phyloP scores from a whole-genome alignment of 169 alveolate species.

The Besnoitia besnoiti region DNA sequence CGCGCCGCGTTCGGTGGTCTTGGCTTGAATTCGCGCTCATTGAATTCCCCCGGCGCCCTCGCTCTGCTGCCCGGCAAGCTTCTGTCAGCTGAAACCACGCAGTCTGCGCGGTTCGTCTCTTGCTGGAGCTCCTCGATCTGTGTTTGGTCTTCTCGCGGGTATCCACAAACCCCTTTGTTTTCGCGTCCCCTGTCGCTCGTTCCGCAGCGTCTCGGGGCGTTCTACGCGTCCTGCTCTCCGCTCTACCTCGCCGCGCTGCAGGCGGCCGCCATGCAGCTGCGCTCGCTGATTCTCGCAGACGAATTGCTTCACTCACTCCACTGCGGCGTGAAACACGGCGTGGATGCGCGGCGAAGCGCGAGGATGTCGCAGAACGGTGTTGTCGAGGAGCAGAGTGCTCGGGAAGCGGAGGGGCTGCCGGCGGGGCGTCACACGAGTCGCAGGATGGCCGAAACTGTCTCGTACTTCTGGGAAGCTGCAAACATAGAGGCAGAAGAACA shows the following conservation, averaged over 20 bases:
- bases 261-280: constrained; percentile 58
- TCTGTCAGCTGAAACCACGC: too few species aligned
- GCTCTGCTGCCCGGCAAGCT: too few species aligned
- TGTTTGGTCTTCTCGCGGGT: constrained; percentile 1
- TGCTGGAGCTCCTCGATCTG: too few species aligned
- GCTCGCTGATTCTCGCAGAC: constrained; percentile 50
- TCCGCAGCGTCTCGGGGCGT: constrained; percentile 42
- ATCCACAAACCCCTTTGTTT: background rate
- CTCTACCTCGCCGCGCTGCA: constrained; percentile 54
- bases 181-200: constrained; percentile 16
- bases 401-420: background rate
- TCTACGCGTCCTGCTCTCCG: background rate
- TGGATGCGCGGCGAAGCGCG: background rate
- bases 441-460: background rate
- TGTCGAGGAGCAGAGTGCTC: background rate
- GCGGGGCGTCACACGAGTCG: too few species aligned
- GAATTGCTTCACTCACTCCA: constrained; percentile 22
- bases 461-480: constrained; percentile 32
- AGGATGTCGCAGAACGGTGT: background rate
- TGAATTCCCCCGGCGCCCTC: too few species aligned
- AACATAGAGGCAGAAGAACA: constrained; percentile 35
- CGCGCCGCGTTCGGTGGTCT: too few species aligned
- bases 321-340: background rate
- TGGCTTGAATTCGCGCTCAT: too few species aligned
- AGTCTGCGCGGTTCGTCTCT: too few species aligned